These are phyloP conservation scores for Coniochaeta sp. DNA, from an alignment of 2,329 filamentous ascomycete species.

Conservation along the genomic window DNA sequence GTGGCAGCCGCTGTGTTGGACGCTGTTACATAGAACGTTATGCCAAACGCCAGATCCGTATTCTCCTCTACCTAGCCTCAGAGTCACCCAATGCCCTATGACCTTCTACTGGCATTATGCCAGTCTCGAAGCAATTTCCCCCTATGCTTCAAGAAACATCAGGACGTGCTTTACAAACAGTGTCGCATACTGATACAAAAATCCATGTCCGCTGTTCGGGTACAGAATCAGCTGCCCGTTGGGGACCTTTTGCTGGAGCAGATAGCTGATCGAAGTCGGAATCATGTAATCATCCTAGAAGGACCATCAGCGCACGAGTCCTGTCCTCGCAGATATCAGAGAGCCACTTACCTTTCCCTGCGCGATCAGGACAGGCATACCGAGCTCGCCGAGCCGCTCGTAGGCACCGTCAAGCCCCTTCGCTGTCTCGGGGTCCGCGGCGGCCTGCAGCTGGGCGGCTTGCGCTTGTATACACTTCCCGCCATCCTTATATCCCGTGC, in stretches of 20 bases:
- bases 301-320: not conserved
- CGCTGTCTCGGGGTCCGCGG: constrained; percentile 18
- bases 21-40: too few species aligned
- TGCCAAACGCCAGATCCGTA: too few species aligned
- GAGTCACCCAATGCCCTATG: not conserved
- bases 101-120: not conserved
- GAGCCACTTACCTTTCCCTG: constrained; percentile 25
- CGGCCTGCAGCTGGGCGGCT: constrained; percentile 25
- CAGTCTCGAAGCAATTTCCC: not conserved
- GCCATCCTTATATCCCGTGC: constrained; percentile 17
- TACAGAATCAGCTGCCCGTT: constrained; percentile 12
- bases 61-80: not conserved
- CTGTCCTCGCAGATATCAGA: not conserved
- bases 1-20: too few species aligned
- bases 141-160: constrained; percentile 2
- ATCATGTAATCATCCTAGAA: constrained; percentile 19
- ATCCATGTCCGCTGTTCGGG: constrained; percentile 11
- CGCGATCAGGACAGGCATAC: constrained; percentile 28
- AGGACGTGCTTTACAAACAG: constrained; percentile 9
- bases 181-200: constrained; percentile 12
- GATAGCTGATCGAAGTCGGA: constrained; percentile 28
- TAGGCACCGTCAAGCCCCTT: constrained; percentile 24
- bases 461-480: constrained; percentile 20
- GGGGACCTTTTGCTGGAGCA: constrained; percentile 27
- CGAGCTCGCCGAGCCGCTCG: constrained; percentile 23